Percentiles rank a stretch among this genome's conserved stretches.
phyloP scores from a whole-genome alignment of 257 asterid genomes.

The Capsicum chinense region DNA sequence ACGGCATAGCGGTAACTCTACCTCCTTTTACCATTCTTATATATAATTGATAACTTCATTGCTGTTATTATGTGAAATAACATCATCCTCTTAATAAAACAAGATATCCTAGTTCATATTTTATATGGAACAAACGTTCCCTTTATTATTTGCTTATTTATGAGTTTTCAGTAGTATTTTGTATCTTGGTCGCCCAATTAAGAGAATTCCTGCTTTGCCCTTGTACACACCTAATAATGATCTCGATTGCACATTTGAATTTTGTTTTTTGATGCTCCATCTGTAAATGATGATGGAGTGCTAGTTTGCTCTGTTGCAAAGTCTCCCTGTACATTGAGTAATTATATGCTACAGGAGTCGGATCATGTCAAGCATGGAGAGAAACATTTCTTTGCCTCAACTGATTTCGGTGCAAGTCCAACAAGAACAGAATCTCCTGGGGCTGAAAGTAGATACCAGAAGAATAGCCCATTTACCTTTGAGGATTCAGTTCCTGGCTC shows the following conservation, averaged over 20 bases:
- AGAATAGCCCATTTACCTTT: conserved; percentile 58
- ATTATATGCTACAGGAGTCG: conserved; percentile 57
- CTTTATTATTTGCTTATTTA: neutral
- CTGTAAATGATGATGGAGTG: neutral
- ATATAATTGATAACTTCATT: neutral
- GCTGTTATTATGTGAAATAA: neutral
- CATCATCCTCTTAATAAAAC: conserved; percentile 7
- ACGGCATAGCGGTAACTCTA: neutral
- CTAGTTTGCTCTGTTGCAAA: conserved; percentile 9
- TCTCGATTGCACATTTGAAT: neutral
- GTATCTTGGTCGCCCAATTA: conserved; percentile 5
- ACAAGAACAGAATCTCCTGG: conserved; percentile 62
- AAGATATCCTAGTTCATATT: conserved; percentile 17
- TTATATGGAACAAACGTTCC: neutral
- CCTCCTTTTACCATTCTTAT: neutral
- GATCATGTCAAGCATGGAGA: conserved; percentile 67
- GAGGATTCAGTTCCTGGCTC: conserved; percentile 83
- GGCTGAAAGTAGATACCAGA: conserved; percentile 56
- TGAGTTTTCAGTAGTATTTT: neutral
- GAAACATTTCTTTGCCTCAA: conserved; percentile 76
- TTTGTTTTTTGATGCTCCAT: conserved; percentile 15
- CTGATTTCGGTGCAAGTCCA: conserved; percentile 74
- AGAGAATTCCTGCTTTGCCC: neutral
- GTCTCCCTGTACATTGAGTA: conserved; percentile 1
- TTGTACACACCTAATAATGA: neutral